Percentiles rank a stretch among this genome's conserved stretches.
phyloP scores from a whole-genome alignment of 78 protist species.

The Bodo saltans region DNA sequence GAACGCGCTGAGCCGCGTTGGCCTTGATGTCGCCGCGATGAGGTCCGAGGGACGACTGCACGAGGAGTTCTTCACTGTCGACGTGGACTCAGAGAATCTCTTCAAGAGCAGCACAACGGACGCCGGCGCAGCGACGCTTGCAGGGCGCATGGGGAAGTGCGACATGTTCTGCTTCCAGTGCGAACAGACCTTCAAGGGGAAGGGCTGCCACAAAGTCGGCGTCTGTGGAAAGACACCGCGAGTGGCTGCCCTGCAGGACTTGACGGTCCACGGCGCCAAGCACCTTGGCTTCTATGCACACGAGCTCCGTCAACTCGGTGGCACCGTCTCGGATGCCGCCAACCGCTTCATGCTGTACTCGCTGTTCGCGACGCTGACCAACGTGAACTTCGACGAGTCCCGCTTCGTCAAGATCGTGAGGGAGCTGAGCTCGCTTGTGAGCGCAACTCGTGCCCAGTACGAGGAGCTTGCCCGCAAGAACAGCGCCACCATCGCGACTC shows the following conservation, averaged over 20 bases:
- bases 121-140: not conserved
- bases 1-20: not conserved
- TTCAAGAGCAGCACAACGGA: not conserved
- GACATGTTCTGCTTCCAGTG: slow-evolving; percentile 78
- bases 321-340: not conserved
- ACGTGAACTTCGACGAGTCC: slow-evolving; percentile 58
- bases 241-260: slow-evolving; percentile 67
- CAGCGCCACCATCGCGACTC: not conserved
- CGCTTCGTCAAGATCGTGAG: slow-evolving; percentile 30
- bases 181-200: slow-evolving; percentile 59
- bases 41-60: not conserved
- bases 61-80: not conserved
- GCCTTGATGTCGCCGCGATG: not conserved
- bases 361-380: slow-evolving; percentile 67
- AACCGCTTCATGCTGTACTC: slow-evolving; percentile 21
- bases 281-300: slow-evolving; percentile 19
- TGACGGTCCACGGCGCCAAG: slow-evolving; percentile 38
- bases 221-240: slow-evolving; percentile 66
- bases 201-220: slow-evolving; percentile 65
- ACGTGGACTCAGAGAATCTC: not conserved
- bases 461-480: not conserved
- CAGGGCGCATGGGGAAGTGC: not conserved
- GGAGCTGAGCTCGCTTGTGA: not conserved
- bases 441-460: not conserved
- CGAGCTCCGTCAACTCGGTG: slow-evolving; percentile 2